A percentile compares a stretch with the other conserved stretches of the same genome.
Conservation (phyloP, 2,329 filamentous ascomycete species). For the Leptographium galeiforme region DNA sequence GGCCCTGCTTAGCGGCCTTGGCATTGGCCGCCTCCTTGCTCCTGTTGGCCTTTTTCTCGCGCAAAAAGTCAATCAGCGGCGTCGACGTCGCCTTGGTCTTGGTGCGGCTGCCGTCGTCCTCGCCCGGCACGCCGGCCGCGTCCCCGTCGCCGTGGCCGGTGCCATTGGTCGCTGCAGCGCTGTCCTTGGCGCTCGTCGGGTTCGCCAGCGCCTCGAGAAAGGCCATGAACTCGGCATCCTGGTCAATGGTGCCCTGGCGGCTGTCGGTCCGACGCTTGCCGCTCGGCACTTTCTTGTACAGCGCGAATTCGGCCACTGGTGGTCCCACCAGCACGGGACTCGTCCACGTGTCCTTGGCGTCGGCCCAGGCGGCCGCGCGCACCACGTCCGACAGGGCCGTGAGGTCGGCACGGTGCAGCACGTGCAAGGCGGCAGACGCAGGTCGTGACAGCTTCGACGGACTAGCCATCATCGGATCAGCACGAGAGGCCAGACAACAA, state of each 20-base stretch:
- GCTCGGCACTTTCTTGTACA: slow-evolving; percentile 70
- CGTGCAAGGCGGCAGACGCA: slow-evolving; percentile 68
- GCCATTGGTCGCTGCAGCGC: slow-evolving; percentile 19
- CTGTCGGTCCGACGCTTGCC: slow-evolving; percentile 65
- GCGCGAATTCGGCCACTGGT: slow-evolving; percentile 67
- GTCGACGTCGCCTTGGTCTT: slow-evolving; percentile 61
- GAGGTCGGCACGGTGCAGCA: slow-evolving; percentile 59
- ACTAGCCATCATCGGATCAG: slow-evolving; percentile 25
- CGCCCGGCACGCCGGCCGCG: slow-evolving; percentile 10
- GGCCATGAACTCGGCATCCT: slow-evolving; percentile 88
- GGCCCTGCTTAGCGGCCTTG: slow-evolving; percentile 38
- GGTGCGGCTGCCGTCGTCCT: slow-evolving; percentile 33
- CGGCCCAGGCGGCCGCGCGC: slow-evolving; percentile 57
- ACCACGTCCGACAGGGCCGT: slow-evolving; percentile 56
- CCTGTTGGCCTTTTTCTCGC: slow-evolving; percentile 79
- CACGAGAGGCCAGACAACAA: too few relatives aligned
- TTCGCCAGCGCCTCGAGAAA: slow-evolving; percentile 84
- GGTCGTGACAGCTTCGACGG: slow-evolving; percentile 76
- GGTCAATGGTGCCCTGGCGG: slow-evolving; percentile 88
- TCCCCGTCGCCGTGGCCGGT: slow-evolving; percentile 1
- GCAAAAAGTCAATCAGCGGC: slow-evolving; percentile 77
- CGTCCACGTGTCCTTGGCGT: slow-evolving; percentile 63
- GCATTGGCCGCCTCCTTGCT: slow-evolving; percentile 41
- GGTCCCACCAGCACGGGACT: slow-evolving; percentile 63
- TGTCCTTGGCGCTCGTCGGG: slow-evolving; percentile 31